Base-by-base conservation (phyloP, 2,329 filamentous ascomycete species). In the Xylaria sp. region DNA sequence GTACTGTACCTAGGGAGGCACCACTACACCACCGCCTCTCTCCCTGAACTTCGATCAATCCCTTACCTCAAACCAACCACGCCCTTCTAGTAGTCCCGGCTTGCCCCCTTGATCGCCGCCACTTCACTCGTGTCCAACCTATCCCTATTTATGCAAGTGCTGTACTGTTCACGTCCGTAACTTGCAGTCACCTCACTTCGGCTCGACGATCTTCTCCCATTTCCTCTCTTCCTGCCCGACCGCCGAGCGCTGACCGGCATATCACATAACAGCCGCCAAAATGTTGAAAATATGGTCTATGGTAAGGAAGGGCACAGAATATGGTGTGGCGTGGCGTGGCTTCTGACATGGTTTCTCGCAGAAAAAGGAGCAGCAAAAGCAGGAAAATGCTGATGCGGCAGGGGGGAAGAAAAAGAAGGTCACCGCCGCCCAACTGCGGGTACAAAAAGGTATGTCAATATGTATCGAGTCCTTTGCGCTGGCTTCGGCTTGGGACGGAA, bases 251-350 rank as follows among this genome's bases (percentile, higher is more conserved):
- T 15, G 28, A 36, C 39, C 45, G 41, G 20, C 41, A 60, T 65
- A 53, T 63, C 55, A 15, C 43, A 46, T 60, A 67, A 68, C 72
- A 60, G 25, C 39, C 60, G 48, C 61, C 83, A 94, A 85, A 78
- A 98, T 98, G 96, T 87, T 97, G 86, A 98, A 98, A 85, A 97
- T 98, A 86, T 98, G 95, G 96, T 97, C 94, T 77, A 97, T 98
- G 95, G 94, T 97, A 85, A 60, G 86, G 32, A 39, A 23, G 23
- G n/a, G 13, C 39, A 45, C 15, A 0, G 8, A n/a, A 57, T 2
- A 3, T n/a, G 36, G 13, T 13, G n/a, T 46, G 36, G 36, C n/a
- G 12, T 41, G n/a, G 9, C 60, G 25, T 25, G 39, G 23, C 39
- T 36, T 50, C 63, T 68, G 67, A 77, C 77, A 41, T 45, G 28